phyloP scores from a whole-genome alignment of 2,329 filamentous ascomycete species.

The Peltaster fructicola region DNA sequence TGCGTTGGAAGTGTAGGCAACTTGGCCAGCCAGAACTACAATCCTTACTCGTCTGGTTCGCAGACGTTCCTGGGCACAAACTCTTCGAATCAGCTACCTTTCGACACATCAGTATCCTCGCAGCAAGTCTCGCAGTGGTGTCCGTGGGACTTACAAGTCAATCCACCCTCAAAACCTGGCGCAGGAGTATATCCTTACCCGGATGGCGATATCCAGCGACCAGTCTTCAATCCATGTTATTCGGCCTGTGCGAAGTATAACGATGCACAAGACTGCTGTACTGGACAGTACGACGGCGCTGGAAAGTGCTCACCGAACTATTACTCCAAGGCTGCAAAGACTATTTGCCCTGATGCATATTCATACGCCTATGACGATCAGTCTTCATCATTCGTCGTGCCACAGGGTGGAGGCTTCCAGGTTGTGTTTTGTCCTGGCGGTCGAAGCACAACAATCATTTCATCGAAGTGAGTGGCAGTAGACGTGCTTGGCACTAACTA shows the following conservation, averaged over 20 bases:
- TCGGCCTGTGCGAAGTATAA: slow-evolving; percentile 58
- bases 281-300: slow-evolving; percentile 47
- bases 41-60: slow-evolving; percentile 35
- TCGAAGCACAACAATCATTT: slow-evolving; percentile 31
- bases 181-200: slow-evolving; percentile 67
- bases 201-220: slow-evolving; percentile 52
- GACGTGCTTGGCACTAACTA: no score
- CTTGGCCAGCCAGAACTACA: slow-evolving; percentile 26
- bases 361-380: slow-evolving; percentile 50
- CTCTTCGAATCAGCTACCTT: slow-evolving; percentile 46
- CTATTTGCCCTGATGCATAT: slow-evolving; percentile 69
- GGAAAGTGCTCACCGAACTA: slow-evolving; percentile 46
- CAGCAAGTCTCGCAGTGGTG: slow-evolving; percentile 51
- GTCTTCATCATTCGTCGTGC: slow-evolving; percentile 39
- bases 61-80: slow-evolving; percentile 42
- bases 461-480: slow-evolving; percentile 11
- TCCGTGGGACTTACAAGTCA: slow-evolving; percentile 58
- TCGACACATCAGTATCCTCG: slow-evolving; percentile 42
- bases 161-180: slow-evolving; percentile 50
- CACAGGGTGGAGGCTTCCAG: slow-evolving; percentile 55
- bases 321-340: slow-evolving; percentile 55
- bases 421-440: slow-evolving; percentile 57
- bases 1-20: slow-evolving; percentile 57
- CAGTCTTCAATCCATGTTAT: slow-evolving; percentile 59
- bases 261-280: slow-evolving; percentile 54